phyloP scores from a whole-genome alignment of 768 basidiomycete genomes.

The Leccinellum albellum region DNA sequence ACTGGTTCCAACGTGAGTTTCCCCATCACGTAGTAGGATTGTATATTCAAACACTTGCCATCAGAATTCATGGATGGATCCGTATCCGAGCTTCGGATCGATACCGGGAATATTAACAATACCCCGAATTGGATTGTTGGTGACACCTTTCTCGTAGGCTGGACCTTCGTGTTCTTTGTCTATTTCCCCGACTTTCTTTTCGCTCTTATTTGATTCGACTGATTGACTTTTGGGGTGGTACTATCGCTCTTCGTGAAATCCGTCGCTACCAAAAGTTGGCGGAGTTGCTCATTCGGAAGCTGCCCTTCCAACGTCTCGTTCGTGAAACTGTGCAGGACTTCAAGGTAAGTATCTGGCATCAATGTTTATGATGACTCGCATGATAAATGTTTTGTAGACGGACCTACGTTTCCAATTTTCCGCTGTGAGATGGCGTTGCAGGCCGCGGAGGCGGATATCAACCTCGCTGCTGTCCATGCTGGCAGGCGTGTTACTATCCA shows the following conservation, averaged over 20 bases:
- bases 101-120: constrained; percentile 40
- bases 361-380: background rate
- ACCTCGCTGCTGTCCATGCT: constrained; percentile 84
- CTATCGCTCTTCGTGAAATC: constrained; percentile 88
- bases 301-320: constrained; percentile 88
- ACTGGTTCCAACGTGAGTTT: too few species aligned
- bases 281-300: constrained; percentile 81
- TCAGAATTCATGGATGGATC: too few species aligned
- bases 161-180: background rate
- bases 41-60: too few species aligned
- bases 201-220: background rate
- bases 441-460: constrained; percentile 82
- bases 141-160: constrained; percentile 67
- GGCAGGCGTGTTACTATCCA: constrained; percentile 82
- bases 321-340: constrained; percentile 90
- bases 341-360: constrained; percentile 53
- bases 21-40: too few species aligned
- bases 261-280: constrained; percentile 86
- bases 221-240: constrained; percentile 40
- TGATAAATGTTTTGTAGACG: background rate
- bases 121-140: constrained; percentile 84
- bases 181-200: background rate
- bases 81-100: too few species aligned
- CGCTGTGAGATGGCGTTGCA: constrained; percentile 25
- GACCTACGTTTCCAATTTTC: background rate